phyloP scores from a whole-genome alignment of 2,329 filamentous ascomycete species.

The Colletotrichum plurivorum region DNA sequence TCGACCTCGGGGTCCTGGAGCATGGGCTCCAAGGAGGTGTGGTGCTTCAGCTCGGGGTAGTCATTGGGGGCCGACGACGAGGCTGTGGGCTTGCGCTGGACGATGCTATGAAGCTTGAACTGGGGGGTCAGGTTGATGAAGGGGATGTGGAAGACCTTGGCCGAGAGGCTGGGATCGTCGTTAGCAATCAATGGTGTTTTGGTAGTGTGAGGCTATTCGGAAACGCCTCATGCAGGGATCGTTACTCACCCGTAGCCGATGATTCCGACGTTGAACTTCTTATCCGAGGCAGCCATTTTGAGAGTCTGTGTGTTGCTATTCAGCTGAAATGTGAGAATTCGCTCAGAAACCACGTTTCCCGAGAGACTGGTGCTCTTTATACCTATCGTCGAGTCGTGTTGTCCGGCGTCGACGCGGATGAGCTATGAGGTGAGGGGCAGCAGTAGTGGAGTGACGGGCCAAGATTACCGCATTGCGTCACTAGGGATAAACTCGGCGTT shows the following conservation, averaged over 20 bases:
- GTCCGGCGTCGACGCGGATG: neutral
- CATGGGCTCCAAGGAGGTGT: slow-evolving; percentile 73
- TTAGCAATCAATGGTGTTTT: too few relatives aligned
- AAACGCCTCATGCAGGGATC: slow-evolving; percentile 12
- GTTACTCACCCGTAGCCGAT: slow-evolving; percentile 64
- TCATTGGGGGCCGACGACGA: slow-evolving; percentile 80
- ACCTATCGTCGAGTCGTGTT: slow-evolving; percentile 19
- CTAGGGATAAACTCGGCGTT: slow-evolving; percentile 34
- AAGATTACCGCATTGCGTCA: slow-evolving; percentile 36
- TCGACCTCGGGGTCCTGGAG: slow-evolving; percentile 77
- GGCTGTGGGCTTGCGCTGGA: slow-evolving; percentile 78
- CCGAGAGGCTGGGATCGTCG: slow-evolving; percentile 62
- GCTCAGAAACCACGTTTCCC: too few relatives aligned
- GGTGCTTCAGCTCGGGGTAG: slow-evolving; percentile 75
- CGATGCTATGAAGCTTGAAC: slow-evolving; percentile 80
- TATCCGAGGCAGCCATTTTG: slow-evolving; percentile 43
- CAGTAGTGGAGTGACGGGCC: slow-evolving; percentile 35
- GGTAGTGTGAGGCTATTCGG: slow-evolving; percentile 6
- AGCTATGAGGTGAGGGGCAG: slow-evolving; percentile 24
- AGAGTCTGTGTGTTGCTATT: neutral
- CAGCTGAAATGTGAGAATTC: neutral
- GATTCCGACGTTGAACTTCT: slow-evolving; percentile 64
- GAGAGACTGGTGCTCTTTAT: slow-evolving; percentile 19
- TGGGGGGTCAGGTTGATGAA: slow-evolving; percentile 76
- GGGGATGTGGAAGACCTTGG: slow-evolving; percentile 89